Conservation (phyloP, 192 early-diverging fungal genomes). For the Umbelopsis ramanniana region DNA sequence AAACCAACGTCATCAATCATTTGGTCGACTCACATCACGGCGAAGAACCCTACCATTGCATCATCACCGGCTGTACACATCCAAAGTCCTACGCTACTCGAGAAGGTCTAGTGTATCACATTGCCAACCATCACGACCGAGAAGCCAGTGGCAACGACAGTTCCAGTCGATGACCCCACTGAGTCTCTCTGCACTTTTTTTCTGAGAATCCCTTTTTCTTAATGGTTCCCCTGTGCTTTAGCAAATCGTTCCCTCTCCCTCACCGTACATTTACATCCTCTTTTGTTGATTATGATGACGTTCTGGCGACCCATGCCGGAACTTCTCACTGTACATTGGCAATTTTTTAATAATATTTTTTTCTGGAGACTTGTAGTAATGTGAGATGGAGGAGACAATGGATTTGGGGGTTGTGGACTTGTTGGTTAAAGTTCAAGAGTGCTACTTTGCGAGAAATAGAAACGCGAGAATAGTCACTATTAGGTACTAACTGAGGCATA, state of each 20-base stretch:
- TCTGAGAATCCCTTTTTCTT: too few relatives aligned
- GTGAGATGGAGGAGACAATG: background rate
- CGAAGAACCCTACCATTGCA: constrained; percentile 38
- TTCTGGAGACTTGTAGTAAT: background rate
- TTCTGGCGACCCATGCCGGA: background rate
- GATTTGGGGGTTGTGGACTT: too few relatives aligned
- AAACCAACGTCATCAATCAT: constrained; percentile 41
- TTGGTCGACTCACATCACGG: constrained; percentile 29
- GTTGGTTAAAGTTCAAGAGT: too few relatives aligned
- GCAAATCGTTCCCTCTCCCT: background rate
- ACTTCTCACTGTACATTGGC: constrained; percentile 13
- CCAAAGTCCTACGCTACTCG: constrained; percentile 38
- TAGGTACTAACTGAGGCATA: too few relatives aligned
- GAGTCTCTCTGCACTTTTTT: background rate
- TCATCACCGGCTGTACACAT: constrained; percentile 30
- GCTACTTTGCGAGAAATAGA: too few relatives aligned
- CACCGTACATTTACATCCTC: constrained; percentile 2
- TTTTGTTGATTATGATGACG: background rate
- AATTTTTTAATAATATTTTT: constrained; percentile 15
- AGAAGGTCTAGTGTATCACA: constrained; percentile 44
- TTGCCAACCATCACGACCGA: constrained; percentile 34
- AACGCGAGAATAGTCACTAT: too few relatives aligned
- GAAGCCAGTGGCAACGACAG: constrained; percentile 19
- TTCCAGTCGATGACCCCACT: constrained; percentile 6
- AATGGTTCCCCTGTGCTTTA: too few relatives aligned